Evolutionary conservation across 2,329 filamentous ascomycete genomes (phyloP), one percentile per base, ranked within the genome.

Genomic region (Penicillium sp.): DNA sequence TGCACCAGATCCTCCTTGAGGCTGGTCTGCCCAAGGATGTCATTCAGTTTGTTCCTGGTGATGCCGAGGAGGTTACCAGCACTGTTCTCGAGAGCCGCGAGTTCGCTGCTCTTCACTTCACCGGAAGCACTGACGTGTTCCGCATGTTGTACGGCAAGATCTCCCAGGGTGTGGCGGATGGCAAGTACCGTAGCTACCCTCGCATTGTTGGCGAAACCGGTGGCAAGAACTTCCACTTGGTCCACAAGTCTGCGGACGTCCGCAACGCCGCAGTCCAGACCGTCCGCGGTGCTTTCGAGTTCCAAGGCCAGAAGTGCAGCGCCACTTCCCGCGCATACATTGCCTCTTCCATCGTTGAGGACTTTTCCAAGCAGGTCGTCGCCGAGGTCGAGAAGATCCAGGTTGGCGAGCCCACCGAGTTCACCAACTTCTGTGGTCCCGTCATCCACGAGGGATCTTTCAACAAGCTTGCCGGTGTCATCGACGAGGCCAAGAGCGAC

Each of bases 71-170:
- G 73, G 85, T 97, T 55, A 97, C 92, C 54, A 86, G 87, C 71
- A 82, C 83, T 34, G 89, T 90, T 9, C 83, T 97, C 43, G 81
- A 81, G 49, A 91, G 94, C 79, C 85, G 80, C 63, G 81, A 95
- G 56, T 94, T 97, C 66, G 88, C 92, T 8, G 89, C 90, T n/a
- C 85, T 97, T 21, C 92, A 97, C 80, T 97, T 92, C 81, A 97
- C 92, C 1, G 93, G 93, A 57, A 94, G 89, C 78, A 97, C 93
- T 0, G 86, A 86, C 47, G 90, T 97, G 29, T 97, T 97, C 86
- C 88, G 91, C 58, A 86, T 86, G 68, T 81, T 97, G 11, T 96
- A 95, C 72, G 91, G 91, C 16, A 85, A 91, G 72, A 96, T 97
- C 66, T 90, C 91, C 10, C 80, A 83, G 60, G 90, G 90, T 39